Evolutionary conservation across 2,329 filamentous ascomycete genomes (phyloP), one percentile per base, ranked within the genome.

Genomic region (Colletotrichum somersetense): DNA sequence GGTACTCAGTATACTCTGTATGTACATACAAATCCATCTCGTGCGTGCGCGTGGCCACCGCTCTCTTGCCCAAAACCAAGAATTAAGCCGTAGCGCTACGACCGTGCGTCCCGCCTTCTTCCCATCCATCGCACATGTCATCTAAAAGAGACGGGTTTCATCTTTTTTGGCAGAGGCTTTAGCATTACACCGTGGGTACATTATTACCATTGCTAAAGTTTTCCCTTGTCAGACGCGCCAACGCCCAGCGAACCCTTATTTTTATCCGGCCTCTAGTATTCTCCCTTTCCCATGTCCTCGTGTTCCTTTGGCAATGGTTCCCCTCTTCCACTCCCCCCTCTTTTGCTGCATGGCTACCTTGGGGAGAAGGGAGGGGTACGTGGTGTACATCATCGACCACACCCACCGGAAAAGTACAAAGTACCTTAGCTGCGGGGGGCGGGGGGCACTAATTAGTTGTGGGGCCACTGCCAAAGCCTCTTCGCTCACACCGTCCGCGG

Each of bases 91-190:
- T 35, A 38, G 59, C 59, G 30, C 30, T 30, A 30, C 30, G 46
- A 30, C 33, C 44, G 11, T 52, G 46, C 35, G 46, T 38, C 26
- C 53, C 50, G 38, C 53, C 35, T n/a, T n/a, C 23, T 18, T 20
- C 38, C 42, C 20, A 48, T 48, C n/a, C 44, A 48, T 48, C n/a
- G 46, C 12, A 30, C 40, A 38, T 56, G 53, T 69, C 69, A 72
- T 72, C 53, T 69, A 69, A 61, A 55, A 56, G 59, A 72, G 66
- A 65, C 66, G 53, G 59, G 69, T 72, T 72, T 72, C 69, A 69
- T 69, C 66, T 72, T 72, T 56, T 64, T 65, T 30, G 59, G 59
- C 33, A 33, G 12, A 48, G 46, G 20, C n/a, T 48, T 10, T 23
- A 10, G 46, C 11, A 23, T 12, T 48, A n/a, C 20, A 7, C 46